These are phyloP conservation scores for Xylariaceae sp. DNA, from an alignment of 2,329 filamentous ascomycete genomes.

Conservation along the genomic window DNA sequence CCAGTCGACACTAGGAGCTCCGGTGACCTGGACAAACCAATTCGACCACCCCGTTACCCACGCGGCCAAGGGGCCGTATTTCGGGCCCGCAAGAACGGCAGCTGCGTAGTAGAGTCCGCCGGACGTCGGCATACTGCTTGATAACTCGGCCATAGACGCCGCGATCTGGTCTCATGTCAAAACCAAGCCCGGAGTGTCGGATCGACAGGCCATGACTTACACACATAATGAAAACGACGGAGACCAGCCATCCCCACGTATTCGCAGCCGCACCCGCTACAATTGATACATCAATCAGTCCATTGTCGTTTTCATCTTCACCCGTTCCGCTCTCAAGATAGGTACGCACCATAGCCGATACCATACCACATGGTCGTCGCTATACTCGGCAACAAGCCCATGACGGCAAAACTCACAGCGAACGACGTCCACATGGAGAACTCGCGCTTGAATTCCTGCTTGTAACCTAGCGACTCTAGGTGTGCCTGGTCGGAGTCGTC, in stretches of 20 bases:
- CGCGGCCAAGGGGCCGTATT: slow-evolving; percentile 32
- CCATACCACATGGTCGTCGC: slow-evolving; percentile 68
- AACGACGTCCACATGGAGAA: slow-evolving; percentile 71
- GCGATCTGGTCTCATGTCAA: slow-evolving; percentile 37
- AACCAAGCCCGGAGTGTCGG: neutral
- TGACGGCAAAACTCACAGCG: slow-evolving; percentile 67
- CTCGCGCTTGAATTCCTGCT: slow-evolving; percentile 54
- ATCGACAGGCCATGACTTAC: slow-evolving; percentile 34
- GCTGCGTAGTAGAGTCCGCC: slow-evolving; percentile 70
- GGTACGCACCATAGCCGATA: slow-evolving; percentile 41
- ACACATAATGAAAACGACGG: slow-evolving; percentile 66
- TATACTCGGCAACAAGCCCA: slow-evolving; percentile 66
- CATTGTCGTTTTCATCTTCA: neutral
- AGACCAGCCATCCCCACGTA: slow-evolving; percentile 72
- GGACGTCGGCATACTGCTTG: slow-evolving; percentile 66
- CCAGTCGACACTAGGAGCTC: slow-evolving; percentile 31
- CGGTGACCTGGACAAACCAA: slow-evolving; percentile 33
- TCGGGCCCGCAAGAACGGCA: slow-evolving; percentile 56
- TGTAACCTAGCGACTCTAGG: slow-evolving; percentile 55
- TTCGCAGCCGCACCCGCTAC: slow-evolving; percentile 46
- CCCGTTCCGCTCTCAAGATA: neutral
- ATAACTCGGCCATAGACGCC: slow-evolving; percentile 64
- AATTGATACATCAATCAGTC: slow-evolving; percentile 8
- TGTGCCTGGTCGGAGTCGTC: slow-evolving; percentile 52
- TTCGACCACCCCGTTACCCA: slow-evolving; percentile 34